Evolutionary conservation across 768 basidiomycete genomes (phyloP), one percentile per base, ranked within the genome.

Genomic region (Ramaria sp.): DNA sequence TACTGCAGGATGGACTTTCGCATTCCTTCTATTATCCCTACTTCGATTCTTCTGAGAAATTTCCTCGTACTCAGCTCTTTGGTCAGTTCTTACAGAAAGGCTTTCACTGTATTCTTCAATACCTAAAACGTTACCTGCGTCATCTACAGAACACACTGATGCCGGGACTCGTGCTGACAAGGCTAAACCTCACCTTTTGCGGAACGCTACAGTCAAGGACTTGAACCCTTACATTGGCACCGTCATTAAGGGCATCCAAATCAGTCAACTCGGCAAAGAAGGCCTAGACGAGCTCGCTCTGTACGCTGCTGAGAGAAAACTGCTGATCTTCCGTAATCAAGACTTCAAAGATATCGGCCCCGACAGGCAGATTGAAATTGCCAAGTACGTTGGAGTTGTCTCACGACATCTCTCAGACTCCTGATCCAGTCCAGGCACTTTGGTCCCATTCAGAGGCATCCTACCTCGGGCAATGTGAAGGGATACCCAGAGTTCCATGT

Each of bases 401-500:
- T 4, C 5, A 24, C n/a, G 50, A 4, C 22, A 18, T 51, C 18
- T 18, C n/a, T 18, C 7, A 37, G 20, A 36, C 22, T n/a, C 27
- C 27, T 30, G 27, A 49, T 4, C 48, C n/a, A 38, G 34, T 41
- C 6, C 30, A 58, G 64, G 24, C 63, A 64, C 50, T 64, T 63
- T 37, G 61, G 63, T 3, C 65, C 62, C 32, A 64, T 64, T 48
- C 63, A 66, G 45, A 18, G 57, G 6, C 66, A 67, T 55, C 66
- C 66, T 8, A 63, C 63, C 4, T 52, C 75, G 9, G 76, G 76
- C 0, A 78, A 79, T 54, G 74, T 73, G 5, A 73, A 76, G 57
- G 77, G 73, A 9, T 78, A 70, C 60, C 78, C 79, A 12, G 78
- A 80, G 62, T 78, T 79, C 65, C 78, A 80, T 58, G 73, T 80